Evolutionary conservation across 768 basidiomycete species (phyloP), one percentile per base, ranked within the genome.

Genomic region (Mycena indigotica): DNA sequence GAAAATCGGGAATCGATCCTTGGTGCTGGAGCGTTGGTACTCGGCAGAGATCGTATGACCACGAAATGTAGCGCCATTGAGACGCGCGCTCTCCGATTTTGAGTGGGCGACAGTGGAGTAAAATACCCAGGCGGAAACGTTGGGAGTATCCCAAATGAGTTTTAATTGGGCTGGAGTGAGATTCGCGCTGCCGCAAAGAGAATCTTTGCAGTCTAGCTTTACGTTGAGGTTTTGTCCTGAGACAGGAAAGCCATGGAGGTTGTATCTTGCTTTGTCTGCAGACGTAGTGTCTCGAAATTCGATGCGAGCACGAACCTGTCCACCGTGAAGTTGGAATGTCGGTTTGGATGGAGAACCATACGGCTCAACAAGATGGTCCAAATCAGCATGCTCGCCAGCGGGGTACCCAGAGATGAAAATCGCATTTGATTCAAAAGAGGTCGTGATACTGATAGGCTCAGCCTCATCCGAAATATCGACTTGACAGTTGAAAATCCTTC

Each of bases 81-180:
- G 62, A 32, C 58, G 52, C 12, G 2, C 44, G 26, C 48, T 50
- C 30, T 59, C 58, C 12, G 24, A 44, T 50, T 63, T 60, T 49
- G 62, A 56, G 12, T 19, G 2, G 8, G 46, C 21, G 1, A 63
- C 58, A 4, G 5, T 55, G 2, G 50, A 19, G 35, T 61, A 64
- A 40, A 64, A 64, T 2, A 53, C 63, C 59, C 63, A 64, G 2
- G 23, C 63, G 3, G 53, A 53, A 16, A 54, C 54, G 40, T 52
- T 63, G 5, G 62, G 55, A 23, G 55, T 44, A 44, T 54, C 53
- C 62, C 62, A 63, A 23, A 54, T 32, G 16, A 63, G 48, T 23
- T 57, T 59, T 4, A 60, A 2, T 26, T 60, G 52, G 17, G 28
- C n/a, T n/a, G 28, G 40, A 4, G 28, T 32, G n/a, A 52, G 54